Percentiles rank a stretch among this genome's conserved stretches.
phyloP scores from a whole-genome alignment of 768 basidiomycete species.

The Boletus tylopilopsis region DNA sequence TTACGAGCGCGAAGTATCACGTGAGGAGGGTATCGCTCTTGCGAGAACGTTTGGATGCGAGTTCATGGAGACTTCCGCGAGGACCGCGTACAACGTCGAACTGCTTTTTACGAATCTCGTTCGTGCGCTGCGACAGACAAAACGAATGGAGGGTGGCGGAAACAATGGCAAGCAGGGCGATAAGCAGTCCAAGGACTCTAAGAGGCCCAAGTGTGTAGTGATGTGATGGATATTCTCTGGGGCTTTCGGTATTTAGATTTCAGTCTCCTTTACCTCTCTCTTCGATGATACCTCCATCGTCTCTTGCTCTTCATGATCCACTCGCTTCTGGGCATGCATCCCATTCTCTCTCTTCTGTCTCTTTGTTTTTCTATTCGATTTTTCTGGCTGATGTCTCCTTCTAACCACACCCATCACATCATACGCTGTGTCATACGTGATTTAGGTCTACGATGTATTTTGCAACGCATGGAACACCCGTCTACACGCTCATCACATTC shows the following conservation, averaged over 20 bases:
- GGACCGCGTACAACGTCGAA: conserved; percentile 91
- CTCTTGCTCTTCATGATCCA: conserved; percentile 26
- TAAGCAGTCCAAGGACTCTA: conserved; percentile 42
- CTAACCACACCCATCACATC: conserved; percentile 31
- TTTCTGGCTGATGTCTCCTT: conserved; percentile 31
- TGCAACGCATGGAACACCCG: conserved; percentile 34
- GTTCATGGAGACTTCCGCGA: conserved; percentile 96
- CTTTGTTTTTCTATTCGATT: conserved; percentile 15
- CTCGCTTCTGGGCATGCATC: conserved; percentile 24
- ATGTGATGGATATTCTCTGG: conserved; percentile 67
- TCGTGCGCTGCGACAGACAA: conserved; percentile 72
- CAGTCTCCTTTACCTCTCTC: conserved; percentile 62
- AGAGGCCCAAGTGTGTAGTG: conserved; percentile 66
- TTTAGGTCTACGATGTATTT: conserved; percentile 38
- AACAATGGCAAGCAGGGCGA: conserved; percentile 36
- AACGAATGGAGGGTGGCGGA: conserved; percentile 48
- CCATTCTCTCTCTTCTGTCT: conserved; percentile 11
- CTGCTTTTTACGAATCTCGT: conserved; percentile 86
- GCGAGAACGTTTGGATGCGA: conserved; percentile 87
- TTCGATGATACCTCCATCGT: conserved; percentile 75
- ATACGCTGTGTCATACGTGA: conserved; percentile 38
- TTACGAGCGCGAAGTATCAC: conserved; percentile 87
- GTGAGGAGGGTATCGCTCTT: conserved; percentile 80
- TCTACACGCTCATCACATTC: conserved; percentile 10
- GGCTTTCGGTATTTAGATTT: conserved; percentile 65